Conservation (phyloP, 805 yeast genomes). For the Limtongia smithiae region DNA sequence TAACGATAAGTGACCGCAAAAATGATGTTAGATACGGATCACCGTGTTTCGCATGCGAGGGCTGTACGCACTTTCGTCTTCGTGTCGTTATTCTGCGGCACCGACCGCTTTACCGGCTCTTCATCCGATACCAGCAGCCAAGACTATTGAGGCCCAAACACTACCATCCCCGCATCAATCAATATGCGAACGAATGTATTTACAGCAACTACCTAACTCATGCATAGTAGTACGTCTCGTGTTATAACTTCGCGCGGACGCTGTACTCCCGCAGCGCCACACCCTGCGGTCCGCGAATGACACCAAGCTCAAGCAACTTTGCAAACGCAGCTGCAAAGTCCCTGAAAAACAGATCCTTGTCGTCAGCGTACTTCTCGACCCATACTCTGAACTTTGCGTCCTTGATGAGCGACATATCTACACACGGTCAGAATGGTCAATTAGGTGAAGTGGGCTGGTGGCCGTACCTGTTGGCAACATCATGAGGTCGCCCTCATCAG, state of each 20-base stretch:
- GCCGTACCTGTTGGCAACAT: conserved; percentile 62
- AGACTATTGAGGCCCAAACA: too few species aligned
- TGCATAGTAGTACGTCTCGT: too few species aligned
- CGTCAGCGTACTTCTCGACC: conserved; percentile 66
- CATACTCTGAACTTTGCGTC: conserved; percentile 58
- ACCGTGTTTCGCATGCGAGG: too few species aligned
- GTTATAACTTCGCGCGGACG: conserved; percentile 6
- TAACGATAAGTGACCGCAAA: too few species aligned
- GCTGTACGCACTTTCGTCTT: too few species aligned
- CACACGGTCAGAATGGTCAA: not conserved
- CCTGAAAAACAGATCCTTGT: conserved; percentile 56
- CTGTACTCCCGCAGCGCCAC: conserved; percentile 14
- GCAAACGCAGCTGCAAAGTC: conserved; percentile 67
- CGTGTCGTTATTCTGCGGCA: too few species aligned
- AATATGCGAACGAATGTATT: too few species aligned
- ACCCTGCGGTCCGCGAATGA: conserved; percentile 52
- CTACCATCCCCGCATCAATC: too few species aligned
- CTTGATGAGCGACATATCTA: conserved; percentile 61
- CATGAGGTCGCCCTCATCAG: conserved; percentile 65
- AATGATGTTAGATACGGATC: too few species aligned
- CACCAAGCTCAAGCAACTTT: conserved; percentile 73
- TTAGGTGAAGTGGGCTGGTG: not conserved
- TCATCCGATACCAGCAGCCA: too few species aligned
- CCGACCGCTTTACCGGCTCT: too few species aligned
- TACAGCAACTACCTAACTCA: too few species aligned